Base-by-base conservation (phyloP, 352 stramenopile species). In the Phytophthora europaea region DNA sequence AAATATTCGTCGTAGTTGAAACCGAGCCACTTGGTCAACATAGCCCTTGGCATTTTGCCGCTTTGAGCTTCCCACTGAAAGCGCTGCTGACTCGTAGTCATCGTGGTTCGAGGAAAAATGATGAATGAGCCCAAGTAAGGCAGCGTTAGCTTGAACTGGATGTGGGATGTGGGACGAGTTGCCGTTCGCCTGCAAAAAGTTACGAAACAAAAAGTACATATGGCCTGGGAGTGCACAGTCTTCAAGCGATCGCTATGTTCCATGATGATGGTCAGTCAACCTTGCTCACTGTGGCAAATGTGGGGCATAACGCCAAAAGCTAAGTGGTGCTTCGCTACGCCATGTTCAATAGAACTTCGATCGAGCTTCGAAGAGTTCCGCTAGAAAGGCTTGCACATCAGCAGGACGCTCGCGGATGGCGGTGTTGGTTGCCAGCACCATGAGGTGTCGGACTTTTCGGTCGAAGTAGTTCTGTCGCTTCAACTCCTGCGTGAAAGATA, bases 391-490 rank as follows among this genome's bases (percentile, higher is more conserved):
- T 48, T 66, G 59, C 2, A 82, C 52, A 56, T 94, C 82, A 20
- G 79, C 64, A 18, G 88, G 88, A 9, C 83, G 85, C 26, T 94
- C 88, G 47, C 86, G 84, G 28, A 94, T 73, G 2, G 86, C 84
- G 20, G 73, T 87, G 61, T 85, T 86, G 54, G 89, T 92, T 13
- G 80, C 83, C 12, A 93, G 65, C 2, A 87, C 75, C 31, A 93
- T 68, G n/a, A 94, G 70, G 36, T 91, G 83, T 23, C 85, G 85
- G n/a, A 95, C 81, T 65, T 94, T 93, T 53, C 86, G 83, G 40
- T 95, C 88, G 50, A 89, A 94, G 65, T 92, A 94, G 34, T 83
- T 69, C 74, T 93, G 85, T 10, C 85, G 80, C 54, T 88, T 82
- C 18, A 93, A 62, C 65, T 93, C 80, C 88, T 95, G 61, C 38